Evolutionary conservation across 306 rosid genomes (phyloP), one percentile per base, ranked within the genome.

Genomic region (Ziziphus jujuba): DNA sequence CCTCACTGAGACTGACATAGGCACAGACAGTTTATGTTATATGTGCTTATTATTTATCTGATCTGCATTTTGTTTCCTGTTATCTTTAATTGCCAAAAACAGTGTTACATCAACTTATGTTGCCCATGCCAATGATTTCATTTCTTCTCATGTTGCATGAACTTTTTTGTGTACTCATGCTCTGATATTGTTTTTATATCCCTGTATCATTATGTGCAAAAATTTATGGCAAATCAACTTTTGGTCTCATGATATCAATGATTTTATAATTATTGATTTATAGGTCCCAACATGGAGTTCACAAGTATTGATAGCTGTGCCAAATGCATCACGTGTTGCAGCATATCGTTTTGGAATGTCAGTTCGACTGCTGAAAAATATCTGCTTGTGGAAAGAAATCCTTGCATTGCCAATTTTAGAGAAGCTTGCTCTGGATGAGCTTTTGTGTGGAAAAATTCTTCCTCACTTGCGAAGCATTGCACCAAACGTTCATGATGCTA

Each of bases 231-330:
- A 38, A 14, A 12, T 24, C 19, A 28, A 49, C 51, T 59, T 65
- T 7, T 58, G 49, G 17, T 36, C 9, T 20, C 24, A 17, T 62
- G 9, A 55, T 61, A 31, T 75, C 28, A 22, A 44, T 19, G 55
- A 56, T 61, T 52, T 68, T 38, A 53, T 74, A 36, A 44, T 76
- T 40, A 65, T 40, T 63, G 15, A 20, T 68, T 54, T 59, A 28
- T 75, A 93, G 98, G 91, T 93, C 63, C 98, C 98, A 17, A 83
- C 96, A 20, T 93, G 98, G 98, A 88, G 89, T 59, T 89, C 89
- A 0, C 79, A 52, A 56, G 83, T 90, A 61, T 74, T 88, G 67
- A 80, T 84, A 63, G 90, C 91, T 57, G 97, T 93, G 79, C 97
- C 98, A 49, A 85, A 83, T 74, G 97, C 96, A 40, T 96, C 96